Evolutionary conservation across 2,329 filamentous ascomycete species (phyloP), one percentile per base, ranked within the genome.

Genomic region (Aspergillus novoparasiticus): DNA sequence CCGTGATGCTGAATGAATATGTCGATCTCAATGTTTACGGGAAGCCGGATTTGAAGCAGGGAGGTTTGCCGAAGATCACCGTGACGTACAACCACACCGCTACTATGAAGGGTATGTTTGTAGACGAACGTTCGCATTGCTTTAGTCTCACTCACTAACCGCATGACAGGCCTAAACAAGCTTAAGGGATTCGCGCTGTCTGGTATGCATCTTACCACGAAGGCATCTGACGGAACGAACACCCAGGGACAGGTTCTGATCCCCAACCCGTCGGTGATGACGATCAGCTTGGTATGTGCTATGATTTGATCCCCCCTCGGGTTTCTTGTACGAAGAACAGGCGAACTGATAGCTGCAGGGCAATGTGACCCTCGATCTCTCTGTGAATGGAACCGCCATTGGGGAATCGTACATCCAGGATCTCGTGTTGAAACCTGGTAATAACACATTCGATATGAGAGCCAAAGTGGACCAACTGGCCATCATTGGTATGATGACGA

Each of bases 211-310:
- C 78, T 87, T 67, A 74, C 83, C 61, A 71, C 76, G 10, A 74
- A 73, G 36, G 61, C 72, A 1, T 62, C 75, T 30, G 81, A 85
- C 65, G 82, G 81, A 53, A 80, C 81, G 62, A 89, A 88, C 73
- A 79, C 87, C 69, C 72, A 81, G 26, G 87, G 85, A 68, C 81
- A 76, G 14, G 83, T 86, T 54, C 78, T 73, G 64, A 86, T 89
- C 57, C 86, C 86, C 63, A 89, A 89, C 71, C 86, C 86, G 0
- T 85, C 85, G 2, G 79, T 86, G 60, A 78, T 87, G 75, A 86
- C 82, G 5, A 75, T 88, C 61, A 75, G 78, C 50, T 79, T 89
- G 80, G 79, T 80, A 75, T 21, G 64, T 39, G 26, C 36, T 8
- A 8, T 26, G 14, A 12, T 32, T 43, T 14, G 14, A 36, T 28